Conservation (phyloP, 768 basidiomycete species). For the Psilocybe tampanensis region DNA sequence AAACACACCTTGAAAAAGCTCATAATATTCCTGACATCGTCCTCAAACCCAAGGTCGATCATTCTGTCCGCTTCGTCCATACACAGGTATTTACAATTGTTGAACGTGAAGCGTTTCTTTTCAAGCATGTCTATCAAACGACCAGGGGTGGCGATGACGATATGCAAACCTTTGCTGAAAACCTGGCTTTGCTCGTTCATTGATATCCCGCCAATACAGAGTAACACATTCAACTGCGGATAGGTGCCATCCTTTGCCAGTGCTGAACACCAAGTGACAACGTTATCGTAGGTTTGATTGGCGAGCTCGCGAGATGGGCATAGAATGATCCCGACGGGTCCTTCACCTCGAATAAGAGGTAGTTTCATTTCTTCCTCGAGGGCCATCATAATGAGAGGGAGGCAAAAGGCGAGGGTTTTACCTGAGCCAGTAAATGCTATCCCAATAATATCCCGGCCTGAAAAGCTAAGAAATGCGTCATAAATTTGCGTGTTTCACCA, state of each 20-base stretch:
- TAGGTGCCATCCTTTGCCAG: constrained; percentile 81
- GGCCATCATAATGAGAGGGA: constrained; percentile 97
- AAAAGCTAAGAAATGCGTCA: constrained; percentile 59
- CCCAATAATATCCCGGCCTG: constrained; percentile 97
- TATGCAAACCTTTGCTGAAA: constrained; percentile 88
- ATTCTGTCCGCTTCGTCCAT: constrained; percentile 99
- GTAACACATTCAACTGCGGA: constrained; percentile 82
- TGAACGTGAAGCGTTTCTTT: constrained; percentile 90
- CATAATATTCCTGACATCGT: constrained; percentile 98
- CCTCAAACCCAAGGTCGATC: constrained; percentile 99
- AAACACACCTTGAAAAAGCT: constrained; percentile 89
- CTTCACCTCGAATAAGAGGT: constrained; percentile 91
- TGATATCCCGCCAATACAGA: constrained; percentile 97
- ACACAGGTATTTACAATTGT: constrained; percentile 93
- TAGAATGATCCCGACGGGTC: constrained; percentile 93
- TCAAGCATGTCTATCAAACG: constrained; percentile 98
- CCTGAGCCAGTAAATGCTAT: constrained; percentile 99
- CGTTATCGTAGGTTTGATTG: constrained; percentile 95
- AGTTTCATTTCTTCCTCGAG: constrained; percentile 92
- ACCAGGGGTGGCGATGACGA: constrained; percentile 96
- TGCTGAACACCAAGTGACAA: constrained; percentile 82
- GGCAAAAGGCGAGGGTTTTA: constrained; percentile 96
- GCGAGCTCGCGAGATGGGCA: constrained; percentile 98
- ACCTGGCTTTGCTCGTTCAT: constrained; percentile 98
- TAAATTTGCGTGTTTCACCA: constrained; percentile 6